These are phyloP conservation scores for Nigrospora sphaerica DNA, from an alignment of 2,329 filamentous ascomycete genomes.

Conservation along the genomic window DNA sequence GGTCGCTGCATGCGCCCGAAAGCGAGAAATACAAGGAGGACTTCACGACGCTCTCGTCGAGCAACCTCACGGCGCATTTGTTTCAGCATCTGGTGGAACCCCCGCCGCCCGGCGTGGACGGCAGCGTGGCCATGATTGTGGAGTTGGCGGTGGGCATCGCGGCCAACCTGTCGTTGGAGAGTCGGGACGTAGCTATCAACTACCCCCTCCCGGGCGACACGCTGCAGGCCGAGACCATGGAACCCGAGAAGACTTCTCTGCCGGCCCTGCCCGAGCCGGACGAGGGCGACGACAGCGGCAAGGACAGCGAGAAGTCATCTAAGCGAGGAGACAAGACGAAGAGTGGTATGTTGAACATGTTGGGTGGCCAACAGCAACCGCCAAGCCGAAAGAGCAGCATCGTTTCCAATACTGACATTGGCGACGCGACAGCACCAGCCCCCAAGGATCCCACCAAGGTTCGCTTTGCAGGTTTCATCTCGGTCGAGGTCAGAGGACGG, in stretches of 20 bases:
- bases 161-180: slow-evolving; percentile 81
- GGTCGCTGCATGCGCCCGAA: slow-evolving; percentile 57
- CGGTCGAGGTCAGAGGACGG: slow-evolving; percentile 67
- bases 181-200: slow-evolving; percentile 79
- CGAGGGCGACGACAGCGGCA: slow-evolving; percentile 27
- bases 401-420: slow-evolving; percentile 33
- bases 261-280: slow-evolving; percentile 46
- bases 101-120: slow-evolving; percentile 73
- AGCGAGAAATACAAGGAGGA: slow-evolving; percentile 59
- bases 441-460: slow-evolving; percentile 49
- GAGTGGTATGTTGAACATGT: slow-evolving; percentile 37
- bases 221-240: slow-evolving; percentile 72
- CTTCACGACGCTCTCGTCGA: slow-evolving; percentile 64
- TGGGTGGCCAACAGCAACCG: slow-evolving; percentile 16
- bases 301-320: slow-evolving; percentile 29
- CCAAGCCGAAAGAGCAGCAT: slow-evolving; percentile 24
- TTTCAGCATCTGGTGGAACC: slow-evolving; percentile 70
- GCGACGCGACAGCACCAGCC: slow-evolving; percentile 22
- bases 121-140: slow-evolving; percentile 85
- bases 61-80: slow-evolving; percentile 60
- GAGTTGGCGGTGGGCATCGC: slow-evolving; percentile 84
- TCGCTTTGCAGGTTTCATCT: slow-evolving; percentile 69
- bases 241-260: slow-evolving; percentile 67
- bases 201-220: slow-evolving; percentile 74
- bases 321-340: slow-evolving; percentile 34